phyloP scores from a whole-genome alignment of 495 filamentous ascomycete genomes.

The Penicillium dipodomyicola region DNA sequence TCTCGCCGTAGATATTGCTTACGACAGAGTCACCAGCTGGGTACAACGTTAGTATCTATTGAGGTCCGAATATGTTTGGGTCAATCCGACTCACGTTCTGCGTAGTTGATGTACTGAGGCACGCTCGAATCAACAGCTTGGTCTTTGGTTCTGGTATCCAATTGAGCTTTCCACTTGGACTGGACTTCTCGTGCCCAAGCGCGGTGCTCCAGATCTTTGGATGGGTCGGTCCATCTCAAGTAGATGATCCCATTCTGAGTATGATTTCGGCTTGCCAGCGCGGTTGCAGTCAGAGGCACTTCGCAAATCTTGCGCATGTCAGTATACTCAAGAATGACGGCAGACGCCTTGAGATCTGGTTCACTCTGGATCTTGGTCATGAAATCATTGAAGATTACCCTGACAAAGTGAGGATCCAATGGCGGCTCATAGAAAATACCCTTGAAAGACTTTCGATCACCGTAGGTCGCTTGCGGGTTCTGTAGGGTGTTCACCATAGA shows the following conservation, averaged over 20 bases:
- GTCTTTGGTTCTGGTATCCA: constrained; percentile 15
- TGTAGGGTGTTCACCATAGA: constrained; percentile 41
- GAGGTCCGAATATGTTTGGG: not conserved
- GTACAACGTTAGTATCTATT: constrained; percentile 5
- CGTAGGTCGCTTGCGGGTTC: constrained; percentile 41
- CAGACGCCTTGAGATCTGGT: constrained; percentile 23
- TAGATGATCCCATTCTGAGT: constrained; percentile 38
- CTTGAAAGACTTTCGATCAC: constrained; percentile 46
- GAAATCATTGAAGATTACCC: constrained; percentile 38
- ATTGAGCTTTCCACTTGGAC: constrained; percentile 28
- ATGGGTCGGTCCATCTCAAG: constrained; percentile 33
- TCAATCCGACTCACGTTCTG: constrained; percentile 36
- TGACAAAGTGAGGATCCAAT: constrained; percentile 33
- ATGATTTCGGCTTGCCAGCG: constrained; percentile 31
- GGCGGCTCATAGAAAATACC: constrained; percentile 50
- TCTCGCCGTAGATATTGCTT: constrained; percentile 44
- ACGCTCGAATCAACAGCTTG: constrained; percentile 16
- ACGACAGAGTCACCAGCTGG: constrained; percentile 36
- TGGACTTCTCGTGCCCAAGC: constrained; percentile 33
- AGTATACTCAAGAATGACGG: constrained; percentile 35
- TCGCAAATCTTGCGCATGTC: constrained; percentile 37
- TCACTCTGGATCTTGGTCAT: constrained; percentile 30
- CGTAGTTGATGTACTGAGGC: constrained; percentile 45
- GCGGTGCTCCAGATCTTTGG: constrained; percentile 30
- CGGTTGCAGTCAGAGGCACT: constrained; percentile 24